phyloP scores from a whole-genome alignment of 495 filamentous ascomycete species.

The Hypoxylon subgilvum region DNA sequence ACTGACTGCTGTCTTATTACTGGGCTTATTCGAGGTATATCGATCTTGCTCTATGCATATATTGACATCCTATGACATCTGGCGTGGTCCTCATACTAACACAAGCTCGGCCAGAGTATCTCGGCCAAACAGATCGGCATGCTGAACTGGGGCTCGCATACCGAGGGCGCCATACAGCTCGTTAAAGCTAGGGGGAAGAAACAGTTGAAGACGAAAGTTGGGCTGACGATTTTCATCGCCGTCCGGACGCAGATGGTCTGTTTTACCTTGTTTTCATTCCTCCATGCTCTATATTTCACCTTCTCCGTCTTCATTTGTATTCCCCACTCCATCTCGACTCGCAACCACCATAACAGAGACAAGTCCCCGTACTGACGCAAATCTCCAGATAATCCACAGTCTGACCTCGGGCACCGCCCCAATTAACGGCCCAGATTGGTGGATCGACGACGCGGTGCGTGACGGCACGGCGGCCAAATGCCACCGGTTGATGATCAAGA shows the following conservation, averaged over 20 bases:
- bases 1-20: slow-evolving; percentile 65
- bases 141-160: slow-evolving; percentile 60
- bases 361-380: too few species aligned
- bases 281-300: too few species aligned
- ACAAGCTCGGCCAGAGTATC: slow-evolving; percentile 44
- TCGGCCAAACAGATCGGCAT: slow-evolving; percentile 52
- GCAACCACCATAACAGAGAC: too few species aligned
- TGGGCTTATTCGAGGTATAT: slow-evolving; percentile 70
- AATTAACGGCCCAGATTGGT: slow-evolving; percentile 58
- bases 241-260: slow-evolving; percentile 60
- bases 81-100: slow-evolving; percentile 4
- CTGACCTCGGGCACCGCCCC: slow-evolving; percentile 53
- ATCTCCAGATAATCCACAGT: slow-evolving; percentile 51
- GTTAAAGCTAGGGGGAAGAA: slow-evolving; percentile 59
- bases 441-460: slow-evolving; percentile 51
- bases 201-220: slow-evolving; percentile 54
- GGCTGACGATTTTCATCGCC: slow-evolving; percentile 57
- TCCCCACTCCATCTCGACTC: neutral
- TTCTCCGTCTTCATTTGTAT: neutral
- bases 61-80: neutral
- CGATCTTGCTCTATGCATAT: neutral
- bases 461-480: slow-evolving; percentile 48
- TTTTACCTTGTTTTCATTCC: too few species aligned
- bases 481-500: slow-evolving; percentile 52
- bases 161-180: slow-evolving; percentile 60